Percentiles rank a stretch among this genome's conserved stretches.
Conservation (phyloP, 192 early-diverging fungal genomes). For the Rhizophagus clarus region DNA sequence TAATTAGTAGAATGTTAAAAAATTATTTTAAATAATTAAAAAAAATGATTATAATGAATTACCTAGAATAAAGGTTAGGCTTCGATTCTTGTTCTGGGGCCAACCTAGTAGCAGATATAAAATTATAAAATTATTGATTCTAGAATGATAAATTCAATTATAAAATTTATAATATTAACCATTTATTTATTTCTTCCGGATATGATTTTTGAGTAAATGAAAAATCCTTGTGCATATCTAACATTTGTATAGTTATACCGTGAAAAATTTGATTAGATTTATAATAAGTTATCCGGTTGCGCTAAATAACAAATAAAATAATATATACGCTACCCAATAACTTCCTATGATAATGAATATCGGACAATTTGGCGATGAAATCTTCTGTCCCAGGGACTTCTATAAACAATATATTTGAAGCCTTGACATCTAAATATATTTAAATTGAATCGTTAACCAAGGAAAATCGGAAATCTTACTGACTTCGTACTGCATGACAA, state of each 20-base stretch:
- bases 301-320: not conserved
- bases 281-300: too few relatives aligned
- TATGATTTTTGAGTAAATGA: conserved; percentile 33
- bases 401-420: conserved; percentile 46
- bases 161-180: conserved; percentile 13
- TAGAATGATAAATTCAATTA: not conserved
- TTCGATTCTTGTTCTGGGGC: conserved; percentile 66
- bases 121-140: not conserved
- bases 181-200: conserved; percentile 31
- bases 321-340: conserved; percentile 49
- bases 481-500: too few relatives aligned
- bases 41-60: not conserved
- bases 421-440: conserved; percentile 40
- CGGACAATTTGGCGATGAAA: conserved; percentile 62
- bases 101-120: conserved; percentile 35
- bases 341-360: conserved; percentile 65
- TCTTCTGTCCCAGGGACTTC: conserved; percentile 29
- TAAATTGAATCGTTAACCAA: not conserved
- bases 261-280: too few relatives aligned
- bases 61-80: conserved; percentile 56
- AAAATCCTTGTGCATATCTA: conserved; percentile 42
- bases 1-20: conserved; percentile 15
- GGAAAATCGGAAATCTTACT: not conserved
- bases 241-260: too few relatives aligned
- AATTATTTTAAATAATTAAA: conserved; percentile 4